Evolutionary conservation across 495 filamentous ascomycete species (phyloP).

Genomic region (Darksidea phi): DNA sequence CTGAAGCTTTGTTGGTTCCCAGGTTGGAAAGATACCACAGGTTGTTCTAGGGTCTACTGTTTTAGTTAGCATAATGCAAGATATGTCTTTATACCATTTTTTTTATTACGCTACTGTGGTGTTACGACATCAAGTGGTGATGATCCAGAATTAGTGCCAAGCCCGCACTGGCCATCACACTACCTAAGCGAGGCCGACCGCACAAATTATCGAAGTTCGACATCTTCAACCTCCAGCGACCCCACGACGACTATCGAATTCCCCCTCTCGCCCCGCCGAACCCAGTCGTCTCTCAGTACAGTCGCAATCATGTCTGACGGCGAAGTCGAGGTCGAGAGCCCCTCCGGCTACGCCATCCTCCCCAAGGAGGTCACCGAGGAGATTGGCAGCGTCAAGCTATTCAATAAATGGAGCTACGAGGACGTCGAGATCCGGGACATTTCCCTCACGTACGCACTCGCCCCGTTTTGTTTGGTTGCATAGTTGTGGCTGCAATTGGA

Average conservation of each 20-base stretch:
- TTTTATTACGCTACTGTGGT: too few relatives aligned
- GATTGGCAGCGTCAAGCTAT: conserved; percentile 93
- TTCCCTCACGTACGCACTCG: conserved; percentile 86
- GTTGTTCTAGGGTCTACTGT: too few relatives aligned
- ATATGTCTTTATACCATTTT: too few relatives aligned
- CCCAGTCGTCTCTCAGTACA: conserved; percentile 23
- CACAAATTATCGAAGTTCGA: conserved; percentile 8
- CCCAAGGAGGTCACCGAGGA: conserved; percentile 91
- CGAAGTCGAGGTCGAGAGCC: conserved; percentile 88
- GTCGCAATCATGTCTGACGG: conserved; percentile 71
- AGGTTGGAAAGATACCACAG: too few relatives aligned
- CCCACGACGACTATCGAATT: conserved; percentile 14
- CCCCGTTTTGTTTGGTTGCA: background rate
- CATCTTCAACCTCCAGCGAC: conserved; percentile 15
- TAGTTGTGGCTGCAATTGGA: background rate
- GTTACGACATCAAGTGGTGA: too few relatives aligned
- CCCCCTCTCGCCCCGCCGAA: conserved; percentile 12
- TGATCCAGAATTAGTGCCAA: too few relatives aligned
- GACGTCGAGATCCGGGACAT: conserved; percentile 99
- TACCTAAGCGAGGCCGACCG: conserved; percentile 10
- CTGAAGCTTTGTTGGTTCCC: background rate
- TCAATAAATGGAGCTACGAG: conserved; percentile 97
- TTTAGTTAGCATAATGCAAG: too few relatives aligned
- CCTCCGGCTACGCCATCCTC: conserved; percentile 71
- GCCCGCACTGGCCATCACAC: conserved; percentile 3